Conservation (phyloP, 1,284 basidiomycete species). For the Tilletia setariae region DNA sequence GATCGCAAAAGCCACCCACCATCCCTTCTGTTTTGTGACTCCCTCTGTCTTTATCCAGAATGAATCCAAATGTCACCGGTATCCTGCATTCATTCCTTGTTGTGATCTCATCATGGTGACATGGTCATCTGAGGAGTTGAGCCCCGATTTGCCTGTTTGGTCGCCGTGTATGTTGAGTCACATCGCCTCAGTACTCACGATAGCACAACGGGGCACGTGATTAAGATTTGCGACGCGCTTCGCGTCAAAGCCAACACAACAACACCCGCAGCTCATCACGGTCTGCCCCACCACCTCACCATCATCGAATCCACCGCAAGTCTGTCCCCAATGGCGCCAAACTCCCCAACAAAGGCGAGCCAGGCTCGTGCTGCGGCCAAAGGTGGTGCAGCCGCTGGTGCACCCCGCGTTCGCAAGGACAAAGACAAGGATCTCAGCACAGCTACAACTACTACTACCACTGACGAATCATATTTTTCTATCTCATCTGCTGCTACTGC, state of each 20-base stretch:
- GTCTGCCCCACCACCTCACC: background rate
- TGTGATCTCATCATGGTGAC: too few species aligned
- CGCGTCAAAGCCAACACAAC: background rate
- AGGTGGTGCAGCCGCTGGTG: background rate
- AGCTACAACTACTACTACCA: background rate
- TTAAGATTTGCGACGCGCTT: background rate
- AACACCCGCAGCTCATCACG: background rate
- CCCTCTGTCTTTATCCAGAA: too few species aligned
- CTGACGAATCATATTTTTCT: constrained; percentile 12
- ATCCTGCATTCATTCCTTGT: too few species aligned
- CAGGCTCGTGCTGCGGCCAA: background rate
- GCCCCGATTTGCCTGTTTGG: too few species aligned
- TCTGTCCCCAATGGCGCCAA: background rate
- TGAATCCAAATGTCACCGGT: too few species aligned
- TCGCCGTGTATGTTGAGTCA: too few species aligned
- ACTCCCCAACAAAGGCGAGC: constrained; percentile 10
- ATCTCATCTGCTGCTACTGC: constrained; percentile 18
- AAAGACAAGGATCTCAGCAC: constrained; percentile 6
- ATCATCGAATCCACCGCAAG: background rate
- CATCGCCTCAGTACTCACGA: too few species aligned
- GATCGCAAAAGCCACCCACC: too few species aligned
- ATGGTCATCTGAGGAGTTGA: too few species aligned
- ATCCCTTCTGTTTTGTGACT: too few species aligned
- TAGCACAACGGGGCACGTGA: background rate
- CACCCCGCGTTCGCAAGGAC: background rate